Evolutionary conservation across 257 asterid genomes (phyloP).

Genomic region (Plantago ovata): DNA sequence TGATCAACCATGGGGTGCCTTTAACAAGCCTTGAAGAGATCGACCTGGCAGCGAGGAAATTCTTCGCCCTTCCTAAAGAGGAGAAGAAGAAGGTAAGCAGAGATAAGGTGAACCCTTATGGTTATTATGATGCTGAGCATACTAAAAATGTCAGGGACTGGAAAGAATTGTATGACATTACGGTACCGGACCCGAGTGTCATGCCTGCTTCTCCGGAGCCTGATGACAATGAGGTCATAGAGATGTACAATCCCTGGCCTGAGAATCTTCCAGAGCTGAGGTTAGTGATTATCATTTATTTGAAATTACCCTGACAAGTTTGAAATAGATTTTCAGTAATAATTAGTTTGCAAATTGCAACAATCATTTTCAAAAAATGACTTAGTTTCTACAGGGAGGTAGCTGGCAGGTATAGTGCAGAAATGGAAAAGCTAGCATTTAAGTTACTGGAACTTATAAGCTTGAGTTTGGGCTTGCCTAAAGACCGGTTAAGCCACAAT

Average conservation of each 20-base stretch:
- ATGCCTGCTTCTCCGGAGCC: constrained; percentile 36
- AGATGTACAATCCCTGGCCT: constrained; percentile 50
- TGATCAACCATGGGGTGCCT: constrained; percentile 50
- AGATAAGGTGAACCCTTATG: constrained; percentile 42
- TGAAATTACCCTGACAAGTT: too few species aligned
- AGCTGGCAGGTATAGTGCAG: constrained; percentile 32
- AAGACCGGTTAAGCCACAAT: constrained; percentile 40
- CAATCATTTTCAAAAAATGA: neutral
- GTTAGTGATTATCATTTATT: constrained; percentile 13
- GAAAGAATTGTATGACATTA: constrained; percentile 57
- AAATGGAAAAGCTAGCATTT: constrained; percentile 38
- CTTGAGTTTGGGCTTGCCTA: constrained; percentile 46
- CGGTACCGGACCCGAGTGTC: constrained; percentile 23
- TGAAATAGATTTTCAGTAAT: neutral
- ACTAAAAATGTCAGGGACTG: constrained; percentile 67
- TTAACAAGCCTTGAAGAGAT: constrained; percentile 16
- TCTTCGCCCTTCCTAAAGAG: constrained; percentile 32
- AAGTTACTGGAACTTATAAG: constrained; percentile 51
- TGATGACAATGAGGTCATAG: constrained; percentile 24
- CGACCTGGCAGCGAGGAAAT: constrained; percentile 20
- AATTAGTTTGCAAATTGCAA: neutral
- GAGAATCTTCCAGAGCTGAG: constrained; percentile 32
- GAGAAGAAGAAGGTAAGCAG: constrained; percentile 43
- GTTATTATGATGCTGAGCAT: constrained; percentile 49
- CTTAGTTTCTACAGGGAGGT: constrained; percentile 30